Percentiles rank a stretch among this genome's conserved stretches.
Evolutionary conservation across 2,329 filamentous ascomycete genomes (phyloP).

Genomic region (Didymella keratinophila): DNA sequence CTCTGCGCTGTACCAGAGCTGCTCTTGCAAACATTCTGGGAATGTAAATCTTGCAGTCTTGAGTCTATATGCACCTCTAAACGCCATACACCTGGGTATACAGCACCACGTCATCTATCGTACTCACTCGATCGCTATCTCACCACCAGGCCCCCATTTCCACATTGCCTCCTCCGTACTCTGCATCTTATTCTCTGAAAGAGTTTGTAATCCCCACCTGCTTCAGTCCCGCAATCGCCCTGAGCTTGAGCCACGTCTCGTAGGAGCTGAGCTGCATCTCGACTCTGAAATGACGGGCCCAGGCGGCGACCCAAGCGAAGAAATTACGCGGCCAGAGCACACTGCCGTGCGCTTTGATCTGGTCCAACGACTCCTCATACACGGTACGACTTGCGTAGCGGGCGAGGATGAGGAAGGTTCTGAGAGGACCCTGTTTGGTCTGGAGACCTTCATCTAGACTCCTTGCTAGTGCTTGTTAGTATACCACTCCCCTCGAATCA

Average conservation of each 20-base stretch:
- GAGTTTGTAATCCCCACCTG: slow-evolving; percentile 24
- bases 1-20: no score
- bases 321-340: slow-evolving; percentile 62
- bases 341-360: slow-evolving; percentile 52
- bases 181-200: neutral
- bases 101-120: neutral
- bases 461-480: slow-evolving; percentile 62
- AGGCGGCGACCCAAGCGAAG: slow-evolving; percentile 60
- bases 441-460: slow-evolving; percentile 91
- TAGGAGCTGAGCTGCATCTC: slow-evolving; percentile 67
- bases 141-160: no score
- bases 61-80: neutral
- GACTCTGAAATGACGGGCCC: slow-evolving; percentile 62
- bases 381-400: slow-evolving; percentile 69
- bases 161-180: no score
- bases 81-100: neutral
- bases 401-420: slow-evolving; percentile 70
- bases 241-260: slow-evolving; percentile 63
- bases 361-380: slow-evolving; percentile 67
- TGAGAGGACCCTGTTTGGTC: slow-evolving; percentile 69
- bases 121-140: slow-evolving; percentile 12
- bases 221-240: slow-evolving; percentile 58
- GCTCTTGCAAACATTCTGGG: no score
- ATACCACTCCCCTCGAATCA: no score
- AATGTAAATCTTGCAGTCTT: no score